These are phyloP conservation scores for Fusarium albosuccineum DNA, from an alignment of 2,329 filamentous ascomycete genomes.

Conservation along the genomic window DNA sequence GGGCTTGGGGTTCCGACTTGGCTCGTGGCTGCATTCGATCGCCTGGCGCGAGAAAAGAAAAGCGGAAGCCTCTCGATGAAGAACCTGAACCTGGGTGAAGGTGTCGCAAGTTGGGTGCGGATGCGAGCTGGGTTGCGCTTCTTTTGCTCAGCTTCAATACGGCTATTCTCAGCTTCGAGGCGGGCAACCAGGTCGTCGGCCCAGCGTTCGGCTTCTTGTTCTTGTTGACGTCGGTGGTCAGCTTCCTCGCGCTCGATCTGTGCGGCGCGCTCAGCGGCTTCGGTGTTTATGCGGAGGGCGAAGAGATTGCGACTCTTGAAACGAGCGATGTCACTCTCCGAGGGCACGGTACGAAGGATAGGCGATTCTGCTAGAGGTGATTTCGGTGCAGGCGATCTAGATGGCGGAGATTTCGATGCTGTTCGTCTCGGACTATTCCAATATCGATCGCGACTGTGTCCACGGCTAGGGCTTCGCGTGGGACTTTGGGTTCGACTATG, in stretches of 20 bases:
- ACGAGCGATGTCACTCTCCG: slow-evolving; percentile 39
- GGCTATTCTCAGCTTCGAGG: slow-evolving; percentile 62
- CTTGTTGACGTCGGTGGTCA: slow-evolving; percentile 29
- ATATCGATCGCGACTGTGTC: slow-evolving; percentile 28
- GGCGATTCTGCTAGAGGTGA: slow-evolving; percentile 25
- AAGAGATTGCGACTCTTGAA: slow-evolving; percentile 42
- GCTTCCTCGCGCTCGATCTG: slow-evolving; percentile 37
- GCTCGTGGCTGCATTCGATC: slow-evolving; percentile 51
- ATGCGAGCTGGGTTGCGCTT: slow-evolving; percentile 62
- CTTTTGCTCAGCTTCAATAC: slow-evolving; percentile 63
- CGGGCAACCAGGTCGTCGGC: slow-evolving; percentile 56
- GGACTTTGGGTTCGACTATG: background rate
- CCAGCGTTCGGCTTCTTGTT: slow-evolving; percentile 47
- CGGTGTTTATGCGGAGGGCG: slow-evolving; percentile 39
- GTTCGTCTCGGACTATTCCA: slow-evolving; percentile 12
- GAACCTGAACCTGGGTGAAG: slow-evolving; percentile 49
- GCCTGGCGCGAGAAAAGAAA: slow-evolving; percentile 59
- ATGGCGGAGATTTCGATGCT: slow-evolving; percentile 14
- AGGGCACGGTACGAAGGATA: slow-evolving; percentile 33
- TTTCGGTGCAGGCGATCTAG: slow-evolving; percentile 15
- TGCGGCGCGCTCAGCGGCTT: slow-evolving; percentile 34
- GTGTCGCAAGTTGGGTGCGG: slow-evolving; percentile 57
- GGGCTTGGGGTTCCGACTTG: slow-evolving; percentile 52
- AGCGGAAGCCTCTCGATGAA: slow-evolving; percentile 62
- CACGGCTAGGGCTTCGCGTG: slow-evolving; percentile 24